Percentiles rank a stretch among this genome's conserved stretches.
phyloP scores from a whole-genome alignment of 1,139 yeast species.

The Kodamaea ohmeri region DNA sequence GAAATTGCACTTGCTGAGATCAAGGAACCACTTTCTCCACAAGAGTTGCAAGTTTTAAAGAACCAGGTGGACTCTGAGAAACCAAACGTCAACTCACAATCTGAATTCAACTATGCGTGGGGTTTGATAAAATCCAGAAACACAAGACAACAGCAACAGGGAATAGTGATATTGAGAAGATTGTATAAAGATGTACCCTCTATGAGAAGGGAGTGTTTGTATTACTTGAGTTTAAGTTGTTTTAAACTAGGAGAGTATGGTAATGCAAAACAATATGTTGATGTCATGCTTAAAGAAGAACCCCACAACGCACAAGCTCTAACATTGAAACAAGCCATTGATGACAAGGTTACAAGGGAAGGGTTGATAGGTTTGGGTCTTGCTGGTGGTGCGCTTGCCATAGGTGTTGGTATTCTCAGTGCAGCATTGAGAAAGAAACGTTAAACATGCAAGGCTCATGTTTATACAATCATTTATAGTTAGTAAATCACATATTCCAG shows the following conservation, averaged over 20 bases:
- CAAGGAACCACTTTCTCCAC: conserved; percentile 61
- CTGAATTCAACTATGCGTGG: conserved; percentile 95
- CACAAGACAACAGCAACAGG: conserved; percentile 67
- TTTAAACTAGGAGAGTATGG: conserved; percentile 84
- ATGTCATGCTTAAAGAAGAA: conserved; percentile 70
- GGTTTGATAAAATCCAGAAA: conserved; percentile 74
- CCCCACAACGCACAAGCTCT: conserved; percentile 81
- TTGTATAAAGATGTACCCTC: conserved; percentile 76
- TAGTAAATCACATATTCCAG: too few species aligned
- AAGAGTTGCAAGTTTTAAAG: conserved; percentile 70
- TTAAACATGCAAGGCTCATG: background rate
- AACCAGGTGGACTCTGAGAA: conserved; percentile 81
- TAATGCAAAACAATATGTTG: conserved; percentile 83
- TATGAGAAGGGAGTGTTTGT: conserved; percentile 85
- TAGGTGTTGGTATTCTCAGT: conserved; percentile 69
- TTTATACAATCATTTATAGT: too few species aligned
- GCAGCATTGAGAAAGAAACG: conserved; percentile 46
- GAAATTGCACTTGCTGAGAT: conserved; percentile 39
- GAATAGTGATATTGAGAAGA: conserved; percentile 71
- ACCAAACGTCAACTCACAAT: conserved; percentile 75
- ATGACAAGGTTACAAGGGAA: conserved; percentile 80
- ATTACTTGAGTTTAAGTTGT: conserved; percentile 84
- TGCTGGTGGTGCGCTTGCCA: conserved; percentile 80
- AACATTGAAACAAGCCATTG: conserved; percentile 70
- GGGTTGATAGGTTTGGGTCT: conserved; percentile 87